These are phyloP conservation scores for Goffeauzyma gilvescens DNA, from an alignment of 768 basidiomycete genomes.

Conservation along the genomic window DNA sequence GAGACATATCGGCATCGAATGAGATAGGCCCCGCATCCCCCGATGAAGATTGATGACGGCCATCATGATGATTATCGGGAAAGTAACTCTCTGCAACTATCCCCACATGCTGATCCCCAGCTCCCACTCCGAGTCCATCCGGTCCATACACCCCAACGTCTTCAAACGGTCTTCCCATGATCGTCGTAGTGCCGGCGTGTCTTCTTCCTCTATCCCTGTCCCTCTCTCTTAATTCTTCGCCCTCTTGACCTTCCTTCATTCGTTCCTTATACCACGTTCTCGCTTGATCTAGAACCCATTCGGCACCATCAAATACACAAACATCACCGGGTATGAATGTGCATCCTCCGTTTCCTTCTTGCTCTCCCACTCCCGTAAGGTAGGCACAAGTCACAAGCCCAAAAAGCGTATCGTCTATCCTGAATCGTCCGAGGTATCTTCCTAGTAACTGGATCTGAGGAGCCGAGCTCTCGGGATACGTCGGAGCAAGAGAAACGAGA, in stretches of 20 bases:
- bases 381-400: too few species aligned
- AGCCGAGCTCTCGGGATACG: conserved; percentile 26
- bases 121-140: too few species aligned
- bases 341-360: too few species aligned
- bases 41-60: too few species aligned
- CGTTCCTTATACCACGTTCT: conserved; percentile 21
- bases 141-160: too few species aligned
- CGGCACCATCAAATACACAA: conserved; percentile 32
- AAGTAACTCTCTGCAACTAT: too few species aligned
- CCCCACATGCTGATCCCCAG: too few species aligned
- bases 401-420: conserved; percentile 30
- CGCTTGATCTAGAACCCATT: conserved; percentile 18
- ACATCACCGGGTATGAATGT: conserved; percentile 29
- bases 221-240: conserved; percentile 15
- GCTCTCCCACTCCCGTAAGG: too few species aligned
- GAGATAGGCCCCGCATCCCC: too few species aligned
- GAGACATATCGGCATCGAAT: too few species aligned
- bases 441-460: conserved; percentile 32
- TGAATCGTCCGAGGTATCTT: conserved; percentile 29
- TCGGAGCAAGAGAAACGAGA: conserved; percentile 24
- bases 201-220: conserved; percentile 4
- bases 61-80: too few species aligned
- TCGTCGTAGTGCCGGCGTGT: neutral
- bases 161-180: neutral
- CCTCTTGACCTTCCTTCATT: conserved; percentile 11